Percentiles rank a stretch among this genome's conserved stretches.
Conservation (phyloP, 1,284 basidiomycete species). For the Taiwanofungus camphoratus region DNA sequence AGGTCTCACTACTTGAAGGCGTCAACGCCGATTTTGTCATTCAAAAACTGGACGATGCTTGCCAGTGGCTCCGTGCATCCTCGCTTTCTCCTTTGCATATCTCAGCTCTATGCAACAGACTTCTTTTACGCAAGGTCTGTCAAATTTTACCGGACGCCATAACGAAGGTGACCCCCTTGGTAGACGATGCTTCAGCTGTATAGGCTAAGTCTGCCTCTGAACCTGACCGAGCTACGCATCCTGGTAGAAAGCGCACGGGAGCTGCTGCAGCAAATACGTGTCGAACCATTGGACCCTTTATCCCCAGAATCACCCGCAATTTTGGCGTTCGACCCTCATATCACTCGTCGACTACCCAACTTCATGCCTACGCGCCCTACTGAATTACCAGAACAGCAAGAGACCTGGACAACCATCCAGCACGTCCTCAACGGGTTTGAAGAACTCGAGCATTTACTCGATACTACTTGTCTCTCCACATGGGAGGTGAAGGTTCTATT, state of each 20-base stretch:
- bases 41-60: conserved; percentile 53
- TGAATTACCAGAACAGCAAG: conserved; percentile 41
- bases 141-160: background rate
- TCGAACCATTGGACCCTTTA: conserved; percentile 33
- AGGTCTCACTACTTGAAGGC: conserved; percentile 71
- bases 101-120: conserved; percentile 42
- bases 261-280: conserved; percentile 37
- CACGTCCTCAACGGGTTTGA: conserved; percentile 52
- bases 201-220: conserved; percentile 32
- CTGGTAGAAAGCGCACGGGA: conserved; percentile 38
- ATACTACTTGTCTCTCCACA: conserved; percentile 39
- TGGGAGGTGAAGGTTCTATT: conserved; percentile 50
- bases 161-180: background rate
- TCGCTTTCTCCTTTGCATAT: conserved; percentile 16
- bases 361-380: conserved; percentile 69
- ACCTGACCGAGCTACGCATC: conserved; percentile 30
- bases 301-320: conserved; percentile 42
- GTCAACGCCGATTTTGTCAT: conserved; percentile 58
- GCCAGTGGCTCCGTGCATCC: conserved; percentile 39
- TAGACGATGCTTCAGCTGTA: conserved; percentile 51
- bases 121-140: conserved; percentile 53
- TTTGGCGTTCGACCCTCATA: conserved; percentile 63
- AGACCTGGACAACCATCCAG: conserved; percentile 49
- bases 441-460: conserved; percentile 44
- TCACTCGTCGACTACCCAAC: conserved; percentile 65